Conservation (phyloP, 108 stramenopile genomes). For the Nannochloropsis gaditana region DNA sequence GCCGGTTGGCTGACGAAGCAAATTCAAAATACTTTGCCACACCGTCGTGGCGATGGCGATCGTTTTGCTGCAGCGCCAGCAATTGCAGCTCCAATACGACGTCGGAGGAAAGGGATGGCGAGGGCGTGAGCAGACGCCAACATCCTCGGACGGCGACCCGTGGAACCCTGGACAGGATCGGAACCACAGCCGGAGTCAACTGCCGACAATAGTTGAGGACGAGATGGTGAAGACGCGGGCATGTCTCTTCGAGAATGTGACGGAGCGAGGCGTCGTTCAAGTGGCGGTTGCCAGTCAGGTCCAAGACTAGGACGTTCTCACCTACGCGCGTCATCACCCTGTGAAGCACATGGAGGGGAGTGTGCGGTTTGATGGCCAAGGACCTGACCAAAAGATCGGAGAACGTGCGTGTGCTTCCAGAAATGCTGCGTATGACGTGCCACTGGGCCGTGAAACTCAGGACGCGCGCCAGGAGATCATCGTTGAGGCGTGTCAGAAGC, state of each 20-base stretch:
- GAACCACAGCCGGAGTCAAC: neutral
- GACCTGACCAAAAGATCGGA: neutral
- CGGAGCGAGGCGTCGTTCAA: neutral
- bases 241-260: neutral
- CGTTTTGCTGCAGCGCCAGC: constrained; percentile 5
- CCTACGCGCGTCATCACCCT: neutral
- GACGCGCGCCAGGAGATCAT: constrained; percentile 3
- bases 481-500: constrained; percentile 4
- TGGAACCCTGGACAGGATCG: neutral
- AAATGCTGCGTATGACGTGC: neutral
- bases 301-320: neutral
- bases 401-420: neutral
- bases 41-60: neutral
- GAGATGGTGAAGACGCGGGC: neutral
- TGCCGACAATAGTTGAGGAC: neutral
- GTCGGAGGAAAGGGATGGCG: neutral
- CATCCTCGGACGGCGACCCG: neutral
- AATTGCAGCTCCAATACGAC: neutral
- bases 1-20: neutral
- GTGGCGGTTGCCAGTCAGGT: neutral
- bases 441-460: neutral
- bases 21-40: constrained; percentile 15
- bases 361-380: neutral
- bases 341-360: neutral
- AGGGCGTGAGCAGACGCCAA: neutral